Evolutionary conservation across 176 grass and related monocot genomes (phyloP), one percentile per base, ranked within the genome.

Genomic region (Hordeum vulgare): DNA sequence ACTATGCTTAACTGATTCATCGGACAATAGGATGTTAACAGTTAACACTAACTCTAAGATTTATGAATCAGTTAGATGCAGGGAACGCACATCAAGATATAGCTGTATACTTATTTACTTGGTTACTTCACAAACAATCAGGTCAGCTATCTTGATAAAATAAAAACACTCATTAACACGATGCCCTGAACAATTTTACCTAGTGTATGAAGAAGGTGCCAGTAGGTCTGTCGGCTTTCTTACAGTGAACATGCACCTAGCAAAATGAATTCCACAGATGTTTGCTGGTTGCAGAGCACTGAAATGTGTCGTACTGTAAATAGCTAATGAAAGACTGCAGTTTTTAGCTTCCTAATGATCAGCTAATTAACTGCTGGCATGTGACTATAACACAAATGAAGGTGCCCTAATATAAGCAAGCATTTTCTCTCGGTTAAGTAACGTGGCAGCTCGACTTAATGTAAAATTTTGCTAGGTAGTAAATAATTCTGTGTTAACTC

Each of bases 401-500:
- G 49, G 34, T 51, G 9, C 8, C 34, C 45, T 66, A 33, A 74
- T 29, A 67, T 75, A 59, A 47, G 65, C 64, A 65, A 64, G 51
- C 11, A 58, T 45, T 66, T 57, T 29, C 41, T 77, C 54, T 81
- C 13, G 7, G 41, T 28, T 71, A 85, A 44, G 20, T 81, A 59
- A 63, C 49, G 25, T 34, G 26, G 27, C 21, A 85, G 36, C 62
- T 80, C 4, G 0, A 26, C 68, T n/a, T 45, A 78, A 71, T 77
- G 21, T 9, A 41, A 26, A 85, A 61, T 34, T 77, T 74, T 73
- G 31, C 29, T 79, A 13, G 39, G 33, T 33, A 54, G 14, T 29
- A 80, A 82, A 29, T 74, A 74, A 63, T 77, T 53, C 8, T 69
- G 24, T 61, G 53, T 70, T 41, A 71, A 61, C 71, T 76, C 42